phyloP scores from a whole-genome alignment of 306 rosid species.

The Dryas octopetala region DNA sequence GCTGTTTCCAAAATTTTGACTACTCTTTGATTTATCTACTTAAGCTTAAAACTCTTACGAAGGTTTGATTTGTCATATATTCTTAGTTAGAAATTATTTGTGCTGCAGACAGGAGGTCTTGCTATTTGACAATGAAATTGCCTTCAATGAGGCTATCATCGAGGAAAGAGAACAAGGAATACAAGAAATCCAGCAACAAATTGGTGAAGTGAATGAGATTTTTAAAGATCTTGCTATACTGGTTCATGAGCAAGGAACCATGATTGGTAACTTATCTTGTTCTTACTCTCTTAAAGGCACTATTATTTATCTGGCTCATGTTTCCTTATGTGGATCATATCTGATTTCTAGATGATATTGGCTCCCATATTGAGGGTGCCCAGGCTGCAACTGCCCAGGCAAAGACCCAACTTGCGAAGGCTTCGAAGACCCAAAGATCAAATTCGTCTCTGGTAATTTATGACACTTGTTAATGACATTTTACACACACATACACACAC shows the following conservation, averaged over 20 bases:
- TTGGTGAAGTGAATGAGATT: slow-evolving; percentile 94
- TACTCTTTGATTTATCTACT: neutral
- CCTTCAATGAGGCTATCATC: slow-evolving; percentile 91
- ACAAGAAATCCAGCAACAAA: slow-evolving; percentile 93
- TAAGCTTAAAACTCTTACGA: neutral
- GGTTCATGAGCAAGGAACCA: slow-evolving; percentile 92
- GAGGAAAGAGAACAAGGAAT: slow-evolving; percentile 98
- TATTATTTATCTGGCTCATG: slow-evolving; percentile 22
- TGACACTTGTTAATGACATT: neutral
- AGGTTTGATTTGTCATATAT: slow-evolving; percentile 2
- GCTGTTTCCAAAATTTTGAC: neutral
- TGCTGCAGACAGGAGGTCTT: slow-evolving; percentile 81
- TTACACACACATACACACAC: neutral
- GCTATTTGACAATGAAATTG: slow-evolving; percentile 82
- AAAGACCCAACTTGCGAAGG: slow-evolving; percentile 73
- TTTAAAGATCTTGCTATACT: slow-evolving; percentile 93
- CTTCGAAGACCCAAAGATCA: slow-evolving; percentile 83
- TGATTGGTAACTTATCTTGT: slow-evolving; percentile 58
- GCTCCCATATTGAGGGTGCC: slow-evolving; percentile 73
- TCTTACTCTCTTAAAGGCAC: slow-evolving; percentile 2
- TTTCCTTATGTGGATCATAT: slow-evolving; percentile 29
- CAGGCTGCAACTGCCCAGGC: slow-evolving; percentile 80
- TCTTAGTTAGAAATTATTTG: slow-evolving; percentile 25
- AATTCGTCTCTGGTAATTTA: slow-evolving; percentile 84
- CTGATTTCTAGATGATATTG: slow-evolving; percentile 67